phyloP scores from a whole-genome alignment of 2,329 filamentous ascomycete genomes.

The Akanthomyces muscarius region DNA sequence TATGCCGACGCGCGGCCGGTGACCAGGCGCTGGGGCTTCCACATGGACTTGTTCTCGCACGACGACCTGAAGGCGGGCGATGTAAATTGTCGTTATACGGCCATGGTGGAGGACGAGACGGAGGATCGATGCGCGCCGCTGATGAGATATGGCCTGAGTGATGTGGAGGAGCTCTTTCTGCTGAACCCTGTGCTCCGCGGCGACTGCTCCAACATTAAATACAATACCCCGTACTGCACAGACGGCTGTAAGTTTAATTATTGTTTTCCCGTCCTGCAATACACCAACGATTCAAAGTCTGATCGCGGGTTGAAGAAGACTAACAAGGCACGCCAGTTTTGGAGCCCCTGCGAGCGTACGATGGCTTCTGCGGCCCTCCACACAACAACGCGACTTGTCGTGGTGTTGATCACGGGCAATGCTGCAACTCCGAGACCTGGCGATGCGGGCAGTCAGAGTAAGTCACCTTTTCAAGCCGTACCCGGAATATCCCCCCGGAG shows the following conservation, averaged over 20 bases:
- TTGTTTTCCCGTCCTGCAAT: too few relatives aligned
- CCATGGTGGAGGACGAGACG: conserved; percentile 22
- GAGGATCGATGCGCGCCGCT: conserved; percentile 8
- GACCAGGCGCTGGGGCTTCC: not conserved
- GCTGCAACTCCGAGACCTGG: conserved; percentile 32
- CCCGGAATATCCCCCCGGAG: too few relatives aligned
- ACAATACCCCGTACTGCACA: conserved; percentile 28
- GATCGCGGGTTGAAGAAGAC: not conserved
- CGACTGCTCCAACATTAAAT: conserved; percentile 28
- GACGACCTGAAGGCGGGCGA: conserved; percentile 16
- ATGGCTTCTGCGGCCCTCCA: conserved; percentile 30
- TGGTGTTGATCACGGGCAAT: conserved; percentile 25
- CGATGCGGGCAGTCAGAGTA: conserved; percentile 28
- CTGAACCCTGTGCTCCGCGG: conserved; percentile 27
- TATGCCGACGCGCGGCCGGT: not conserved
- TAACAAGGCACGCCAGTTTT: conserved; percentile 21
- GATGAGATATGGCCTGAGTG: conserved; percentile 22
- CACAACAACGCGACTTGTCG: conserved; percentile 31
- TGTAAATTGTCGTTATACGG: conserved; percentile 23
- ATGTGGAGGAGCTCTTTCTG: conserved; percentile 24
- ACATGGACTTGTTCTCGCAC: not conserved
- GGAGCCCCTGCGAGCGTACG: conserved; percentile 24
- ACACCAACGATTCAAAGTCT: too few relatives aligned
- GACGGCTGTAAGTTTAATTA: conserved; percentile 26
- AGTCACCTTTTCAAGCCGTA: conserved; percentile 10